Evolutionary conservation across 2,329 filamentous ascomycete genomes (phyloP).

Genomic region (Amphichorda felina): DNA sequence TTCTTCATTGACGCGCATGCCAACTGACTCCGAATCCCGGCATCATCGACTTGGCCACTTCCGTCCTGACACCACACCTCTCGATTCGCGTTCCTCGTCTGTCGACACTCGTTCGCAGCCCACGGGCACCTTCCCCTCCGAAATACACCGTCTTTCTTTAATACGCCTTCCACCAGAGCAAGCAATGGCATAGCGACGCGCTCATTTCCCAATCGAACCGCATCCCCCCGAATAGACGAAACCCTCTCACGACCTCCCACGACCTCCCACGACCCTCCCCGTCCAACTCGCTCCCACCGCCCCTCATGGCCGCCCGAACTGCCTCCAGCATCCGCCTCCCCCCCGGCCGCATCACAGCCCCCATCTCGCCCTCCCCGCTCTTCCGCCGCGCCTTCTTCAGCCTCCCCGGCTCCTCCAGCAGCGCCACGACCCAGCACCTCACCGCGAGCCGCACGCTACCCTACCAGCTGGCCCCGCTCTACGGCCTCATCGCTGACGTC

Average conservation of each 20-base stretch:
- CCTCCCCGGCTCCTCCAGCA: constrained; percentile 12
- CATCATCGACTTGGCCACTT: too few relatives aligned
- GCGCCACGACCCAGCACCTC: constrained; percentile 44
- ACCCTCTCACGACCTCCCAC: too few relatives aligned
- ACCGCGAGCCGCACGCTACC: constrained; percentile 65
- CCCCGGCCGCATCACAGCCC: constrained; percentile 7
- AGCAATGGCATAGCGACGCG: too few relatives aligned
- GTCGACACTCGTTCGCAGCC: neutral
- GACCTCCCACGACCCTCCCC: constrained; percentile 1
- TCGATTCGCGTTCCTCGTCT: too few relatives aligned
- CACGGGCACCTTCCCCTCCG: too few relatives aligned
- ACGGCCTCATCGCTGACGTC: constrained; percentile 79
- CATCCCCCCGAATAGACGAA: too few relatives aligned
- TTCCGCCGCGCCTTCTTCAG: constrained; percentile 27
- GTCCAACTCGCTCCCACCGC: constrained; percentile 4
- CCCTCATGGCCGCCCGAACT: constrained; percentile 5
- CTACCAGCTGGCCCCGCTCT: constrained; percentile 60
- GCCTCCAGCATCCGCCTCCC: constrained; percentile 4
- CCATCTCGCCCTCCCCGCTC: constrained; percentile 4
- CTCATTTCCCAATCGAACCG: too few relatives aligned
- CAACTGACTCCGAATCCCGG: too few relatives aligned
- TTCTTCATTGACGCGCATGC: too few relatives aligned
- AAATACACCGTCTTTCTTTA: too few relatives aligned
- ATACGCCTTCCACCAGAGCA: too few relatives aligned
- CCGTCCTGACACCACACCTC: too few relatives aligned